Conservation (phyloP, 2,329 filamentous ascomycete genomes). For the Madurella fahalii region DNA sequence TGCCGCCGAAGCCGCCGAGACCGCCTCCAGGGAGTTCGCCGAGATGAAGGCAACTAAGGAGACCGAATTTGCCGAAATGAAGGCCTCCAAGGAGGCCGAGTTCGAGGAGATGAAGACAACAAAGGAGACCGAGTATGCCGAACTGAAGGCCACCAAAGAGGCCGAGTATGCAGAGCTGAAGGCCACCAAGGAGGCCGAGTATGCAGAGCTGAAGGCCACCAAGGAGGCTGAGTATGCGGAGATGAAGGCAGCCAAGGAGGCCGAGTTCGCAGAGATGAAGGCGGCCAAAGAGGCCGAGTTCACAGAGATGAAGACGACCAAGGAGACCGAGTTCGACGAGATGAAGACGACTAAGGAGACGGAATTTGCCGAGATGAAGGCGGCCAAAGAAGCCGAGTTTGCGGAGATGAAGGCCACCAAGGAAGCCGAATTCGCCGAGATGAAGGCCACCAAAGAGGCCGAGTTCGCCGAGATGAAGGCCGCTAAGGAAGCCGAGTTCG, state of each 20-base stretch:
- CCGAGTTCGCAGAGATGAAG: background rate
- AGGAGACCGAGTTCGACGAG: background rate
- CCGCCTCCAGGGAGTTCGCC: slow-evolving; percentile 16
- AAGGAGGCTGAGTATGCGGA: background rate
- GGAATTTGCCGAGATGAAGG: slow-evolving; percentile 7
- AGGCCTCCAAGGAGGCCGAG: slow-evolving; percentile 12
- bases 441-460: slow-evolving; percentile 5
- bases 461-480: slow-evolving; percentile 5
- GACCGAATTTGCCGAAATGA: too few relatives aligned
- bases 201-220: slow-evolving; percentile 2
- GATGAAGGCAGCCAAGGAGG: slow-evolving; percentile 3
- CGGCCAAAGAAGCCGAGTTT: slow-evolving; percentile 1
- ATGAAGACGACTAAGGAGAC: slow-evolving; percentile 1
- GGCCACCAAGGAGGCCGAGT: slow-evolving; percentile 10
- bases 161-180: background rate
- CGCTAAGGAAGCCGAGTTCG: slow-evolving; percentile 13
- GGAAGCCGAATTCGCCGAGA: slow-evolving; percentile 1
- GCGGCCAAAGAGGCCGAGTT: background rate
- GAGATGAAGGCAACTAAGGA: slow-evolving; percentile 6
- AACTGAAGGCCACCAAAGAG: background rate
- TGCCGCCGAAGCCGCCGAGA: slow-evolving; percentile 21
- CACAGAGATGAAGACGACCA: background rate
- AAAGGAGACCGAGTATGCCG: slow-evolving; percentile 6
- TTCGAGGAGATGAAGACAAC: slow-evolving; percentile 5
- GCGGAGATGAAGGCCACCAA: slow-evolving; percentile 10